Base-by-base conservation (phyloP, 73 alveolate genomes). In the Breviolum minutum region DNA sequence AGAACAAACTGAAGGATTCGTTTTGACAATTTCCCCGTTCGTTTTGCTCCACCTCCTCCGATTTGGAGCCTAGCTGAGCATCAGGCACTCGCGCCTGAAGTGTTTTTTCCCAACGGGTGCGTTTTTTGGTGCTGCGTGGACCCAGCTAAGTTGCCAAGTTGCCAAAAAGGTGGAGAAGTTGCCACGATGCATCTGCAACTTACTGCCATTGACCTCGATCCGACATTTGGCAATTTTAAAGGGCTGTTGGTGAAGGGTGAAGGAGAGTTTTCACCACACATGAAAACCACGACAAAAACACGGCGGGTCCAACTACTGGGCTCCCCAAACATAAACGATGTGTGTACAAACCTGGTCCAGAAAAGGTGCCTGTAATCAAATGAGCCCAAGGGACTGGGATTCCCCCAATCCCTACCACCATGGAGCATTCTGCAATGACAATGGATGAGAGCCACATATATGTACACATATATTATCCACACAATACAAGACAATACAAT, bases 271-370 rank as follows among this genome's bases (percentile, higher is more conserved):
- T n/a, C n/a, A n/a, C n/a, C n/a, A n/a, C n/a, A n/a, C n/a, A n/a
- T n/a, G n/a, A n/a, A n/a, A n/a, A n/a, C n/a, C n/a, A n/a, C n/a
- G n/a, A n/a, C n/a, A n/a, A n/a, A n/a, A n/a, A n/a, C n/a, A n/a
- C n/a, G n/a, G n/a, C n/a, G n/a, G n/a, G n/a, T n/a, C n/a, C n/a
- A n/a, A n/a, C n/a, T n/a, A n/a, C n/a, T 40, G 54, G 54, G 54
- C 54, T 40, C 54, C 54, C 70, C 40, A 26, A 5, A 32, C 96
- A 40, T 93, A 71, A 63, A 93, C 70, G 54, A 93, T 74, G 91
- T 93, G 98, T 6, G 98, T n/a, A 82, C 98, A 93, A 13, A 93
- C 82, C 98, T 80, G 63, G 92, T 93, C 98, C 22, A 93, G 81
- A 54, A 93, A 93, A 5, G 98, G 98, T 8, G 82, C 96, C 96